Percentiles rank a stretch among this genome's conserved stretches.
These are phyloP conservation scores for Harringtonia aguacate DNA, from an alignment of 2,329 filamentous ascomycete species.

Conservation along the genomic window DNA sequence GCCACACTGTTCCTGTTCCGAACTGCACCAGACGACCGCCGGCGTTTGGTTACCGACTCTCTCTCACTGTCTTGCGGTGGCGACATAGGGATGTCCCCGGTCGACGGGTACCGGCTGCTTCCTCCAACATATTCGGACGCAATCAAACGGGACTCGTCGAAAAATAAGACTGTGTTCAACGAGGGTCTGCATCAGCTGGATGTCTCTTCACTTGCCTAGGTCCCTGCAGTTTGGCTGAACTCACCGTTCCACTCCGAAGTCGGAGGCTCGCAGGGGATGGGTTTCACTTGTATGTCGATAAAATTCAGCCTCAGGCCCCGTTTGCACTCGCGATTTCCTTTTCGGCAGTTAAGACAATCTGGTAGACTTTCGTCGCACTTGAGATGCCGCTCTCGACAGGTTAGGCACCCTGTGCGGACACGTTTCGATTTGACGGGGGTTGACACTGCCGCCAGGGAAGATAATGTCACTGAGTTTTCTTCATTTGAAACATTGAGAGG, in stretches of 20 bases:
- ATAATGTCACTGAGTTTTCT: background rate
- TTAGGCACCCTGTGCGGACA: slow-evolving; percentile 72
- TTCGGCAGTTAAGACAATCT: slow-evolving; percentile 68
- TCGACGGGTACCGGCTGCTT: slow-evolving; percentile 55
- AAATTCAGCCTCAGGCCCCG: slow-evolving; percentile 84
- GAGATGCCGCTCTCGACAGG: slow-evolving; percentile 78
- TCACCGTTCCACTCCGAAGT: slow-evolving; percentile 54
- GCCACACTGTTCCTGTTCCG: background rate
- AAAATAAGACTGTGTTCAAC: slow-evolving; percentile 53
- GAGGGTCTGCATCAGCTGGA: too few relatives aligned
- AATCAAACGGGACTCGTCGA: slow-evolving; percentile 82
- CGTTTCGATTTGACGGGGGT: slow-evolving; percentile 7
- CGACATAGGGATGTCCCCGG: slow-evolving; percentile 28
- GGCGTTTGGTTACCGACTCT: background rate
- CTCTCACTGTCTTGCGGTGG: slow-evolving; percentile 15
- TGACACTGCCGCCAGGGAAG: background rate
- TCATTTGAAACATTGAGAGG: slow-evolving; percentile 10
- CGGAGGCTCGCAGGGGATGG: slow-evolving; percentile 51
- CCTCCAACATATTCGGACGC: slow-evolving; percentile 85
- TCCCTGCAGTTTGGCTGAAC: background rate
- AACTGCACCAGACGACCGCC: background rate
- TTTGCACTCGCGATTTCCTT: slow-evolving; percentile 77
- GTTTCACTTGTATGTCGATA: slow-evolving; percentile 68
- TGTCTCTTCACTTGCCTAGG: too few relatives aligned
- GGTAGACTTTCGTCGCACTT: slow-evolving; percentile 74